phyloP scores from a whole-genome alignment of 2,329 filamentous ascomycete genomes.

The Fusarium sp. region DNA sequence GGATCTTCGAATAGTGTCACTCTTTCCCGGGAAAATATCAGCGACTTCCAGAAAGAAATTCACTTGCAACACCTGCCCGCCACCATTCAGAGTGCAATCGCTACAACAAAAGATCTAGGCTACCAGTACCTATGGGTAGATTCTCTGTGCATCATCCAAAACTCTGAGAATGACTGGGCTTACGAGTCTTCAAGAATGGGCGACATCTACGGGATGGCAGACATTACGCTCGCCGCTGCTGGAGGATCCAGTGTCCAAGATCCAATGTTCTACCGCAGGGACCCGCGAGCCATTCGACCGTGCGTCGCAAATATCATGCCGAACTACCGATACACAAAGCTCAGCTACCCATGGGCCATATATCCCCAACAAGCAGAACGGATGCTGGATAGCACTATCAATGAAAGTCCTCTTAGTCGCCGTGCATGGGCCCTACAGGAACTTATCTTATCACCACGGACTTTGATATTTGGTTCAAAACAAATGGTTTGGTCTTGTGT shows the following conservation, averaged over 20 bases:
- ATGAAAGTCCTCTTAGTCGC: not conserved
- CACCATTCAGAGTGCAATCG: not conserved
- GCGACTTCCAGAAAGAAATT: not conserved
- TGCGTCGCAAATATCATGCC: not conserved
- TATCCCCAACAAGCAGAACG: slow-evolving; percentile 3
- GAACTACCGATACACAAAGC: not conserved
- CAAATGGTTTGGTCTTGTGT: slow-evolving; percentile 10
- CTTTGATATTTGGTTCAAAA: not conserved
- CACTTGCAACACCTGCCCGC: fast-evolving
- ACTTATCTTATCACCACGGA: not conserved
- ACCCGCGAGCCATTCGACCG: not conserved
- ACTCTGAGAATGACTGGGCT: not conserved
- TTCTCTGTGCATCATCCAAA: slow-evolving; percentile 6
- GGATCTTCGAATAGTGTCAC: not conserved
- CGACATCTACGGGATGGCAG: not conserved
- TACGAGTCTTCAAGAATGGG: not conserved
- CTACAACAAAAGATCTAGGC: not conserved
- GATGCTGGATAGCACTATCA: not conserved
- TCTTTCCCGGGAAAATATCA: not conserved
- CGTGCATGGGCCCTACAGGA: slow-evolving; percentile 6
- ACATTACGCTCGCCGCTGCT: not conserved
- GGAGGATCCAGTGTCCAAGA: not conserved
- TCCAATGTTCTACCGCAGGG: not conserved
- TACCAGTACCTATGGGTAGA: slow-evolving; percentile 11
- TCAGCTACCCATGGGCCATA: slow-evolving; percentile 13